phyloP scores from a whole-genome alignment of 169 alveolate genomes.

The Perkinsus marinus region DNA sequence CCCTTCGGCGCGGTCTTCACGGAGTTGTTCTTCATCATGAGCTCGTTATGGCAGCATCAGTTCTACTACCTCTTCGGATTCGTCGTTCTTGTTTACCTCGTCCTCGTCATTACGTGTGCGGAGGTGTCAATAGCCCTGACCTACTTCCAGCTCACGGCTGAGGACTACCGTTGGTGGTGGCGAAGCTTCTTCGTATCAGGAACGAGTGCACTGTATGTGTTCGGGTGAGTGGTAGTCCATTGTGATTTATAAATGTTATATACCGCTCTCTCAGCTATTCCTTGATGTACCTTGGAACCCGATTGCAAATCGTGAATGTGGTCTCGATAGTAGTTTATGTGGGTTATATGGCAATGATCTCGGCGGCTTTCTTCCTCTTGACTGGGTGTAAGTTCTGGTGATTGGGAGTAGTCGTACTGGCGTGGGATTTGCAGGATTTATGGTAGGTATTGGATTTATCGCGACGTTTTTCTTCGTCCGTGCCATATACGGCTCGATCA shows the following conservation, averaged over 20 bases:
- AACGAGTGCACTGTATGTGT: conserved; percentile 35
- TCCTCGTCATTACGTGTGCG: conserved; percentile 38
- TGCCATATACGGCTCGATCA: conserved; percentile 37
- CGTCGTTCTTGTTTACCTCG: conserved; percentile 30
- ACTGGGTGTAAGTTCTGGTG: conserved; percentile 39
- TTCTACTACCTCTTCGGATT: conserved; percentile 59
- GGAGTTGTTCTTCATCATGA: conserved; percentile 44
- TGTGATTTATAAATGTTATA: no score
- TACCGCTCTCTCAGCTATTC: conserved; percentile 25
- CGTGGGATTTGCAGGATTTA: no score
- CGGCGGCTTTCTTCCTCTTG: conserved; percentile 32
- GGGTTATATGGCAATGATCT: conserved; percentile 36
- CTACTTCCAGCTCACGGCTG: conserved; percentile 30
- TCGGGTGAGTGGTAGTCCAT: conserved; percentile 7
- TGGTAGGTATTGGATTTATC: conserved; percentile 28
- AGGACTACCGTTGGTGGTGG: conserved; percentile 61
- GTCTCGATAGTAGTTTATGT: conserved; percentile 35
- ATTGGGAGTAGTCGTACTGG: no score
- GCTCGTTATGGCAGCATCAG: conserved; percentile 55
- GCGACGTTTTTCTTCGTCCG: conserved; percentile 36
- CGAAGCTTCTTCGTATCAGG: conserved; percentile 39
- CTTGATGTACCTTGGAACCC: conserved; percentile 12
- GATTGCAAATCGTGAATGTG: conserved; percentile 23
- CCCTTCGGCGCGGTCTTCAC: conserved; percentile 54
- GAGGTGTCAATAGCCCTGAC: conserved; percentile 41